Conservation (phyloP, 2,329 filamentous ascomycete species). For the Arthroderma uncinatum region DNA sequence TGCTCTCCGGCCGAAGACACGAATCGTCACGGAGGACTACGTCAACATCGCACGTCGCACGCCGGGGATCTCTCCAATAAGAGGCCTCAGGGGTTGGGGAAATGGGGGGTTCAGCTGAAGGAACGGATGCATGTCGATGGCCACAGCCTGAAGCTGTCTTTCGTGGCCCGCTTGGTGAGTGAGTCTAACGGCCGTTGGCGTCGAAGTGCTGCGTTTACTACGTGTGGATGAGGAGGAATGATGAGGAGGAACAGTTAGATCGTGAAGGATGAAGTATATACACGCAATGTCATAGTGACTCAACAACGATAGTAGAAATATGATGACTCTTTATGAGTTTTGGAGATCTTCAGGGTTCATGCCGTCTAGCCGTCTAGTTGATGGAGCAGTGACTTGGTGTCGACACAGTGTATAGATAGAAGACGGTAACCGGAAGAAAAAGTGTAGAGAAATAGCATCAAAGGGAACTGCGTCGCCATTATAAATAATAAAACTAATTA, state of each 20-base stretch:
- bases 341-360: no score
- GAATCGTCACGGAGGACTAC: neutral
- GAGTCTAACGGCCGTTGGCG: neutral
- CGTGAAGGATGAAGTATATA: neutral
- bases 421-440: neutral
- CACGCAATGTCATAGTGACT: no score
- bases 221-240: neutral
- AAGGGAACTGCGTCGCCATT: neutral
- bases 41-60: neutral
- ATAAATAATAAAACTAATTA: neutral
- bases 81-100: neutral
- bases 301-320: no score
- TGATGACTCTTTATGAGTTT: no score
- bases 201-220: neutral
- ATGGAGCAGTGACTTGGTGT: no score
- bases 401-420: no score
- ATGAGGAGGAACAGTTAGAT: no score
- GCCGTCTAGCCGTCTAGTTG: no score
- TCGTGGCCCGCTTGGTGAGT: neutral
- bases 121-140: neutral
- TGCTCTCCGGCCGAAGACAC: neutral
- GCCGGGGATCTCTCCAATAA: neutral
- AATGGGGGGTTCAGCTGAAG: neutral
- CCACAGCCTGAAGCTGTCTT: no score
- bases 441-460: neutral